Conservation (phyloP, 345 rosid species). For the Eutrema japonicum region DNA sequence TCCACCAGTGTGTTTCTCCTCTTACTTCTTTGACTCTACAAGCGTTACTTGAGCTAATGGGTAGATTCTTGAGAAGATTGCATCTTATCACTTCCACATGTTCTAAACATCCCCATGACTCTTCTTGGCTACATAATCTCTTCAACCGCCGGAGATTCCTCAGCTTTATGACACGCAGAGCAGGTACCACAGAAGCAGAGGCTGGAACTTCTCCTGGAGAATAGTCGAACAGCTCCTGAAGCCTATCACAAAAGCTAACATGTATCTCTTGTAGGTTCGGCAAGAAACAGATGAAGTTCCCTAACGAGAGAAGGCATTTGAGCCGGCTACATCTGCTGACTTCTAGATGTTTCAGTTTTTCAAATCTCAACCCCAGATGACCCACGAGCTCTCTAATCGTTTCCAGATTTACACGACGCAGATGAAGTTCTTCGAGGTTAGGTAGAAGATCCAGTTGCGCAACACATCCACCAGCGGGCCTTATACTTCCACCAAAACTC, state of each 20-base stretch:
- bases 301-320: constrained; percentile 41
- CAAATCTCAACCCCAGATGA: constrained; percentile 41
- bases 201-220: constrained; percentile 21
- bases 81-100: constrained; percentile 46
- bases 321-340: constrained; percentile 44
- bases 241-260: constrained; percentile 45
- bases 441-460: constrained; percentile 46
- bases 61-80: constrained; percentile 39
- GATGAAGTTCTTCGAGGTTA: constrained; percentile 49
- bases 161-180: constrained; percentile 38
- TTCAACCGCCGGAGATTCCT: constrained; percentile 44
- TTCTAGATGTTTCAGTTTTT: constrained; percentile 37
- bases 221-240: constrained; percentile 37
- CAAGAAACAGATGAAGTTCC: constrained; percentile 43
- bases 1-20: constrained; percentile 51
- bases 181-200: constrained; percentile 36
- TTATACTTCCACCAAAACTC: constrained; percentile 35
- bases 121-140: constrained; percentile 30
- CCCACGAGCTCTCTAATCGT: constrained; percentile 42
- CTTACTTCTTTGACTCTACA: constrained; percentile 38
- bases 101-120: constrained; percentile 40
- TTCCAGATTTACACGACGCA: constrained; percentile 42
- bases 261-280: constrained; percentile 44
- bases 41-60: constrained; percentile 31
- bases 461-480: constrained; percentile 44